Conservation (phyloP, 208 protist species). For the Trichomonas tenax region DNA sequence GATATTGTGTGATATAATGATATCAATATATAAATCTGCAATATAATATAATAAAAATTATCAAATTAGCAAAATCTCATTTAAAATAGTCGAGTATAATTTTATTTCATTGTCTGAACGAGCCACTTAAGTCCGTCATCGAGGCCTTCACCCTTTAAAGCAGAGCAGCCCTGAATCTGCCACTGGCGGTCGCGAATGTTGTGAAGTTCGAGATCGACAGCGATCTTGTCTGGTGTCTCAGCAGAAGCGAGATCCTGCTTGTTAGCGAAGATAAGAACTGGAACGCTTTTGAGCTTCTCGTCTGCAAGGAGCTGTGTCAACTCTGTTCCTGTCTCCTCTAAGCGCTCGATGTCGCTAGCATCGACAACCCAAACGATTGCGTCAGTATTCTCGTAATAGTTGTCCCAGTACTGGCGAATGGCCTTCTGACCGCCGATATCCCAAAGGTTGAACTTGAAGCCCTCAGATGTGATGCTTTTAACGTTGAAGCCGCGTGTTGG, state of each 20-base stretch:
- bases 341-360: slow-evolving; percentile 50
- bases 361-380: slow-evolving; percentile 43
- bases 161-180: slow-evolving; percentile 27
- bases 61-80: too few species aligned
- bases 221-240: slow-evolving; percentile 34
- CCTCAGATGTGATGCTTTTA: slow-evolving; percentile 64
- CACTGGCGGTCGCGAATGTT: slow-evolving; percentile 22
- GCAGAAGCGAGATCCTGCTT: slow-evolving; percentile 80
- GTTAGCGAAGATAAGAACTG: slow-evolving; percentile 82
- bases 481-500: slow-evolving; percentile 92
- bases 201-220: slow-evolving; percentile 21
- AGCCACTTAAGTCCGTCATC: slow-evolving; percentile 30
- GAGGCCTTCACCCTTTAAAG: slow-evolving; percentile 29
- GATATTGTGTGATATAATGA: too few species aligned
- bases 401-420: slow-evolving; percentile 80
- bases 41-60: too few species aligned
- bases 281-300: slow-evolving; percentile 68
- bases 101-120: slow-evolving; percentile 23
- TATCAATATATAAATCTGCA: too few species aligned
- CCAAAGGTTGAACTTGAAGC: slow-evolving; percentile 83
- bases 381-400: slow-evolving; percentile 80
- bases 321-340: slow-evolving; percentile 66
- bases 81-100: too few species aligned
- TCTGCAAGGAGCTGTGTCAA: slow-evolving; percentile 67
- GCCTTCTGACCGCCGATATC: slow-evolving; percentile 79